Evolutionary conservation across 345 rosid genomes (phyloP), one percentile per base, ranked within the genome.

Genomic region (Mallotus nudiflorus): DNA sequence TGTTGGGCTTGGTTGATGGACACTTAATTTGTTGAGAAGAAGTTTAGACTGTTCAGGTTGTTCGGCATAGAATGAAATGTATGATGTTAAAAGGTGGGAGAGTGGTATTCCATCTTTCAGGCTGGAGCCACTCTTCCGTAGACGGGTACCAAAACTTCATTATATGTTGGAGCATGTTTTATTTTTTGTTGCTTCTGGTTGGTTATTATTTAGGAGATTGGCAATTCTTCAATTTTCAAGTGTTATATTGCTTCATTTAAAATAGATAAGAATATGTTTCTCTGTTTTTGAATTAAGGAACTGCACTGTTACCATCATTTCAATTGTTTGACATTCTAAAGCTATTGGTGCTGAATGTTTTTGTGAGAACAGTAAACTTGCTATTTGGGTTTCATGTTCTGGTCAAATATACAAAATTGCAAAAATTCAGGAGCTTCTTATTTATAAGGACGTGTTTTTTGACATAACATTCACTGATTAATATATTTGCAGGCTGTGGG

Each of bases 61-160:
- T n/a, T n/a, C n/a, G 84, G 99, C 99, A 49, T 95, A 98, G 98
- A 95, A 90, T 82, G 99, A 95, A 74, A 92, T 92, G 98, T 92
- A 92, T 82, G 99, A 92, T 82, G 98, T 92, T 19, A 89, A 87
- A 76, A 87, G 97, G 77, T 95, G 99, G 99, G 89, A 92, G 83
- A 82, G 83, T 22, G 97, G 99, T 42, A 87, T 88, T 73, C 94
- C 98, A 56, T 89, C 99, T 72, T 95, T 89, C 84, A 78, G 99
- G 81, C 84, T 95, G 55, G 99, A 95, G 80, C 99, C 99, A 28
- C 80, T 92, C 83, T 92, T 92, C 82, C 87, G 97, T 69, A 83
- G 96, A 72, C 80, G 89, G 74, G 83, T 81, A 60, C 94, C 98
- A 4, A 95, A 87, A 75, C 94, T 89, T 75, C 94, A 90, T 73